phyloP scores from a whole-genome alignment of 371 early-diverging fungal genomes.

The Mortierella polycephala region DNA sequence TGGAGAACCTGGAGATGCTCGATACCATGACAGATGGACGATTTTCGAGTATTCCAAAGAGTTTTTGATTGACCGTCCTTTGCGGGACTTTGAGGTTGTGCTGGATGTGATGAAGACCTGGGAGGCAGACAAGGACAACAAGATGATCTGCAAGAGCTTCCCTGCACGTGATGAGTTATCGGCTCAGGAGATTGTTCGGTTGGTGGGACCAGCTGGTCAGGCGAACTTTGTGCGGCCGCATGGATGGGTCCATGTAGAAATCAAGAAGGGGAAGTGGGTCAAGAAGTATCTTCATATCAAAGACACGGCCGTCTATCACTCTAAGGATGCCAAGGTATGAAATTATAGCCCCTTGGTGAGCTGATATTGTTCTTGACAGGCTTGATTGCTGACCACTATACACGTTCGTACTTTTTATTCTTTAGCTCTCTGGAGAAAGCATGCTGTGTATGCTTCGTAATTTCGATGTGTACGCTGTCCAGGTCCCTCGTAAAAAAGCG shows the following conservation, averaged over 20 bases:
- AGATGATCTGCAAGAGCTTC: slow-evolving; percentile 52
- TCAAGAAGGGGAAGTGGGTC: slow-evolving; percentile 83
- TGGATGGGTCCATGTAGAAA: slow-evolving; percentile 77
- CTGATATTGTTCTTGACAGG: too few species aligned
- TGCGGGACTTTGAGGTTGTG: slow-evolving; percentile 91
- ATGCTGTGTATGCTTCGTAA: slow-evolving; percentile 75
- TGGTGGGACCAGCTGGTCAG: slow-evolving; percentile 50
- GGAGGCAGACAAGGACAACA: slow-evolving; percentile 68
- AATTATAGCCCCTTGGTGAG: not conserved
- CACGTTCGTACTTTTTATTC: not conserved
- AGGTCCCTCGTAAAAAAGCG: slow-evolving; percentile 66
- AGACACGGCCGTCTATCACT: slow-evolving; percentile 75
- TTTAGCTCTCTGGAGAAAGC: slow-evolving; percentile 62
- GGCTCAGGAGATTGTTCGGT: slow-evolving; percentile 38
- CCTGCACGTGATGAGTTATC: slow-evolving; percentile 41
- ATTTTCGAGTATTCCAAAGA: slow-evolving; percentile 90
- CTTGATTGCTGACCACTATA: too few species aligned
- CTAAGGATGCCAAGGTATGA: slow-evolving; percentile 74
- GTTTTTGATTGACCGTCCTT: slow-evolving; percentile 81
- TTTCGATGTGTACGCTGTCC: slow-evolving; percentile 85
- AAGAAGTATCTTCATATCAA: slow-evolving; percentile 73
- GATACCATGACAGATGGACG: slow-evolving; percentile 77
- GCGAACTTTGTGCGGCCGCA: slow-evolving; percentile 58
- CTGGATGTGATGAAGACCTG: slow-evolving; percentile 81
- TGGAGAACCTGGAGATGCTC: slow-evolving; percentile 55